phyloP scores from a whole-genome alignment of 768 basidiomycete genomes.

The Clavaria fumosa region DNA sequence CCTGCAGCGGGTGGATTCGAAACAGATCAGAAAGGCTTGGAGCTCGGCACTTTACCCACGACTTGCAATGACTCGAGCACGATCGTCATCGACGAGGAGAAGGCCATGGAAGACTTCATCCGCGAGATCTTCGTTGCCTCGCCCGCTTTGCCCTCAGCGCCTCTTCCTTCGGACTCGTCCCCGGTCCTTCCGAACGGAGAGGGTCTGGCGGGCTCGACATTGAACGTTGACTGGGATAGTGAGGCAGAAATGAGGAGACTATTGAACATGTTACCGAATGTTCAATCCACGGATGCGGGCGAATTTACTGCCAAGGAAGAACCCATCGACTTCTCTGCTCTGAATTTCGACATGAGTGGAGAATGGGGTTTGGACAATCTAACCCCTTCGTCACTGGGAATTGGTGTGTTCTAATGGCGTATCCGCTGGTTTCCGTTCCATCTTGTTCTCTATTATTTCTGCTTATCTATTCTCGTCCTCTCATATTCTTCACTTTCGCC shows the following conservation, averaged over 20 bases:
- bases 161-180: slow-evolving; percentile 15
- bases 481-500: slow-evolving; percentile 11
- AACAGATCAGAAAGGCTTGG: neutral
- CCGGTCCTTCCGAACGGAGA: slow-evolving; percentile 10
- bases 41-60: neutral
- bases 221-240: slow-evolving; percentile 20
- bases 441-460: slow-evolving; percentile 8
- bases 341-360: too few relatives aligned
- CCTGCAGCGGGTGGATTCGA: slow-evolving; percentile 83
- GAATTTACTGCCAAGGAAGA: neutral
- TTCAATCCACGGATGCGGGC: slow-evolving; percentile 11
- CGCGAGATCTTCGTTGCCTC: slow-evolving; percentile 51
- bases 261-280: slow-evolving; percentile 33
- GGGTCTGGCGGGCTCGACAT: slow-evolving; percentile 12
- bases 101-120: slow-evolving; percentile 53
- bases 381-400: slow-evolving; percentile 1
- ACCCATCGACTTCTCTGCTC: too few relatives aligned
- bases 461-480: slow-evolving; percentile 14
- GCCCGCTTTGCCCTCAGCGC: slow-evolving; percentile 11
- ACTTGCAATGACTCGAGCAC: slow-evolving; percentile 10
- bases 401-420: slow-evolving; percentile 2
- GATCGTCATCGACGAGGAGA: slow-evolving; percentile 32
- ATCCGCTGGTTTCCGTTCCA: slow-evolving; percentile 5
- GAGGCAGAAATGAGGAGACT: slow-evolving; percentile 49
- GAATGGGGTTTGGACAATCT: too few relatives aligned